Evolutionary conservation across 2,329 filamentous ascomycete genomes (phyloP).

Genomic region (Torrubiella hemipterigena): DNA sequence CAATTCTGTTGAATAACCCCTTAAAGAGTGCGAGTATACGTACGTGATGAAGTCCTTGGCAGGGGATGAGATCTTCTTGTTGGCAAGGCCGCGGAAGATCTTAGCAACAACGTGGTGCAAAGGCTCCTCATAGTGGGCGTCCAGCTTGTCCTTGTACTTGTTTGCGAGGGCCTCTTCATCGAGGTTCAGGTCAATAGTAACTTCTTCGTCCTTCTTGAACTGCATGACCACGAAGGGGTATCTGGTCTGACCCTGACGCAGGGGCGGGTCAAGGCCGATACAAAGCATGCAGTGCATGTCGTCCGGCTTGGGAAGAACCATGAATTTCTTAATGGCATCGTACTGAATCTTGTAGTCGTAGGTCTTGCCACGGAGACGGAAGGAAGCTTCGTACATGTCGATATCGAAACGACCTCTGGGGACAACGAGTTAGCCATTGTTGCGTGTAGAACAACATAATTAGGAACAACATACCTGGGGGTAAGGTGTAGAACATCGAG

Average conservation of each 20-base stretch:
- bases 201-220: conserved; percentile 94
- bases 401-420: conserved; percentile 95
- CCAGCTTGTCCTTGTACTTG: conserved; percentile 81
- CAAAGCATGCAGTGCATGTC: conserved; percentile 92
- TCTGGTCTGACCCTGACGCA: conserved; percentile 92
- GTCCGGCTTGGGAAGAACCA: conserved; percentile 96
- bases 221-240: conserved; percentile 99
- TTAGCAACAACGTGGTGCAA: conserved; percentile 89
- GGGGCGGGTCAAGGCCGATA: conserved; percentile 84
- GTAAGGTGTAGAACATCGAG: conserved; percentile 94
- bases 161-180: conserved; percentile 75
- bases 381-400: conserved; percentile 97
- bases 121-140: conserved; percentile 83
- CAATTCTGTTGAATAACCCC: neutral
- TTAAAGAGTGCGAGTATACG: conserved; percentile 11
- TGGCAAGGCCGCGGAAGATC: conserved; percentile 86
- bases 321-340: conserved; percentile 96
- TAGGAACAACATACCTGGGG: conserved; percentile 50
- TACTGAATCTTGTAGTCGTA: conserved; percentile 99
- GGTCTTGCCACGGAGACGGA: conserved; percentile 93
- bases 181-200: conserved; percentile 92
- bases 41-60: conserved; percentile 85
- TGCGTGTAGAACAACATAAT: neutral
- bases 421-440: conserved; percentile 13
- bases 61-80: conserved; percentile 89